Conservation (phyloP, 2,329 filamentous ascomycete species). For the Trichoderma brevicompactum region DNA sequence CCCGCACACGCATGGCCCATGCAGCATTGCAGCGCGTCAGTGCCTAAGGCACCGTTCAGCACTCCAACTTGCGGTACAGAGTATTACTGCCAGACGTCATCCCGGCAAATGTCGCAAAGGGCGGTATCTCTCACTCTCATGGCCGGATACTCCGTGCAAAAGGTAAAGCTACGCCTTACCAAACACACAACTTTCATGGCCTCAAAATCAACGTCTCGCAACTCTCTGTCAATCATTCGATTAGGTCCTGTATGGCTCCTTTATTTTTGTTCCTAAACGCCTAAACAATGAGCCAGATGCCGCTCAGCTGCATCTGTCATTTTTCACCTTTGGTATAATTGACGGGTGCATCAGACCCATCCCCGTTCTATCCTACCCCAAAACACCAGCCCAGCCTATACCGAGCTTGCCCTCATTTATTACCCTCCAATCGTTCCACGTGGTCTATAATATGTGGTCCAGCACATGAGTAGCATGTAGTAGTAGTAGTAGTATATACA, state of each 20-base stretch:
- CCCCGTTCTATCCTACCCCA: background rate
- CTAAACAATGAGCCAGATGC: background rate
- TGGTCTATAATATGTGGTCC: constrained; percentile 28
- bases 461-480: constrained; percentile 24
- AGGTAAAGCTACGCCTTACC: background rate
- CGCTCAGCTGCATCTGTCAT: constrained; percentile 24
- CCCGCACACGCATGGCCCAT: background rate
- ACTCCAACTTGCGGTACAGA: background rate
- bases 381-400: constrained; percentile 9
- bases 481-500: constrained; percentile 27
- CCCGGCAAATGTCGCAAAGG: no score
- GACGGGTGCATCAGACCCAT: constrained; percentile 9
- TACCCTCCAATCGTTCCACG: constrained; percentile 14
- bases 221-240: background rate
- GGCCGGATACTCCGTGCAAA: background rate
- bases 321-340: constrained; percentile 22
- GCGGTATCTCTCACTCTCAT: no score
- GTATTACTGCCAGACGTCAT: background rate
- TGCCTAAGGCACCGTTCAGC: constrained; percentile 13
- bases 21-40: background rate
- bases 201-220: background rate
- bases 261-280: background rate
- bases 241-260: background rate
- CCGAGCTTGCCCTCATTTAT: constrained; percentile 22
- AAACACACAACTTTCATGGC: background rate